phyloP scores from a whole-genome alignment of 2,329 filamentous ascomycete species.

The Periconia digitata region DNA sequence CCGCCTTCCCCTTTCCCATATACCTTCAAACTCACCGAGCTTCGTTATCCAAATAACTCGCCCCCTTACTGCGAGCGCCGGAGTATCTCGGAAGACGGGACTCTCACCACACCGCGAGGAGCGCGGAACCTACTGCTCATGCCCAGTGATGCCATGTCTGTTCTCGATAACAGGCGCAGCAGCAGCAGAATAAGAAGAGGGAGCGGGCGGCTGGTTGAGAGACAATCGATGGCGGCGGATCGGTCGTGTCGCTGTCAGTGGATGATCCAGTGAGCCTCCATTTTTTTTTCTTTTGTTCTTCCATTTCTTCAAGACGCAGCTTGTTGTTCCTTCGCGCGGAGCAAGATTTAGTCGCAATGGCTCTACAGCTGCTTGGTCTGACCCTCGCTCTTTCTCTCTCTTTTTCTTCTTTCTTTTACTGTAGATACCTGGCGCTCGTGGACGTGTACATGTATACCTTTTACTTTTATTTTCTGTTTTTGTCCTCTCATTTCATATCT shows the following conservation, averaged over 20 bases:
- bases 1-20: too few relatives aligned
- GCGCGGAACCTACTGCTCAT: conserved; percentile 4
- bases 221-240: conserved; percentile 1
- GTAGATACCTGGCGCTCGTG: too few relatives aligned
- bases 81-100: conserved; percentile 2
- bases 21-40: conserved; percentile 26
- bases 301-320: too few relatives aligned
- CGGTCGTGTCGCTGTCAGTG: conserved; percentile 24
- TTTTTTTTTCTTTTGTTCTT: too few relatives aligned
- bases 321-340: too few relatives aligned
- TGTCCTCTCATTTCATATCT: too few relatives aligned
- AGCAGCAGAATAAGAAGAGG: background rate
- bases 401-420: too few relatives aligned
- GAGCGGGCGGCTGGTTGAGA: background rate
- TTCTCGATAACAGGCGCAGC: background rate
- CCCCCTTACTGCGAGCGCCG: conserved; percentile 25
- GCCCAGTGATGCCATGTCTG: background rate
- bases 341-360: too few relatives aligned
- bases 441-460: too few relatives aligned
- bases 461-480: too few relatives aligned
- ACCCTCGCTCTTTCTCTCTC: too few relatives aligned
- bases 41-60: conserved; percentile 15
- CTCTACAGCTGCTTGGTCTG: too few relatives aligned
- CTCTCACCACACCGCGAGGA: background rate
- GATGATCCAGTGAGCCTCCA: conserved; percentile 14